Conservation (phyloP, 202 grass and related monocot species). For the Saccharum hybrid region DNA sequence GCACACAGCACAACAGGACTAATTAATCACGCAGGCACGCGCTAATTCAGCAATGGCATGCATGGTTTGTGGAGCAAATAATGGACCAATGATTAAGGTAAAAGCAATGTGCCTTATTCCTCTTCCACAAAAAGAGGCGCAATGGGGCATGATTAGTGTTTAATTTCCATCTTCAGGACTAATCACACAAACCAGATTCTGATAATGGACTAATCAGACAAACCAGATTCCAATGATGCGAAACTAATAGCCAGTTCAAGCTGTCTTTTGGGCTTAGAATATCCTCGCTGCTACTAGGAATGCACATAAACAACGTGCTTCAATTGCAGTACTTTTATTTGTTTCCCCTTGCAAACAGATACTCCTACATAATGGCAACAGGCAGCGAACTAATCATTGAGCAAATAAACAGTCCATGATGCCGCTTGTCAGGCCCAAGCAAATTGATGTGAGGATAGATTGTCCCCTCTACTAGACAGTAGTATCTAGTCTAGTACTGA, state of each 20-base stretch:
- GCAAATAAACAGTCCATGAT: background rate
- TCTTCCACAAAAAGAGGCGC: background rate
- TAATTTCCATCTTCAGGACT: background rate
- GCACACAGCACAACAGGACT: background rate
- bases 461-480: background rate
- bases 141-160: background rate
- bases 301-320: background rate
- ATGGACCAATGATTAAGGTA: slow-evolving; percentile 16
- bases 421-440: too few species aligned
- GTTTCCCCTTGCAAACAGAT: background rate
- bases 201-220: too few species aligned
- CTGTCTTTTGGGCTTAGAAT: background rate
- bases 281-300: too few species aligned
- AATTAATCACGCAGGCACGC: too few species aligned
- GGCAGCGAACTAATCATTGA: background rate
- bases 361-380: background rate
- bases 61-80: background rate
- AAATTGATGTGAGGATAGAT: background rate
- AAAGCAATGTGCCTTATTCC: background rate
- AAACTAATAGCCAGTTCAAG: background rate
- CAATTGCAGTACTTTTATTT: background rate
- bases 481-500: background rate
- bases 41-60: background rate
- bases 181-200: background rate
- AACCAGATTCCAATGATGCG: too few species aligned